phyloP scores from a whole-genome alignment of 352 stramenopile genomes.

The Blastocystis sp. region DNA sequence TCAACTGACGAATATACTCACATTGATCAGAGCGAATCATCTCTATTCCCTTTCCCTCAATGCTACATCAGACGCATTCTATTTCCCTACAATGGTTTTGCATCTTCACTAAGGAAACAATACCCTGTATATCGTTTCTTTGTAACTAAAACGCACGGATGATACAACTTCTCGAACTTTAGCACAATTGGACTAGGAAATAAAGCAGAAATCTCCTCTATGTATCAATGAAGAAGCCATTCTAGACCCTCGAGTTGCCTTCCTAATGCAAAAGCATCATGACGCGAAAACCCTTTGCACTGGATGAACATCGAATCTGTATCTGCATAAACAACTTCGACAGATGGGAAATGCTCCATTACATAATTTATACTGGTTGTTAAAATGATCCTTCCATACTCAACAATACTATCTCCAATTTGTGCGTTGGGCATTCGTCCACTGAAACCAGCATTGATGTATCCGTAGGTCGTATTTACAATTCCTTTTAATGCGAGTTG shows the following conservation, averaged over 20 bases:
- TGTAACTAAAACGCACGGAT: constrained; percentile 80
- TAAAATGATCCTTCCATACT: constrained; percentile 69
- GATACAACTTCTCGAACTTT: constrained; percentile 80
- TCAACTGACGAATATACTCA: constrained; percentile 66
- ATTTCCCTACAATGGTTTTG: neutral
- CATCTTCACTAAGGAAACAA: constrained; percentile 69
- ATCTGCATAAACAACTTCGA: constrained; percentile 77
- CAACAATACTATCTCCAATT: constrained; percentile 95
- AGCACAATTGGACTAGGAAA: constrained; percentile 72
- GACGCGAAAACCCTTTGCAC: constrained; percentile 81
- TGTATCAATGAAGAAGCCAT: constrained; percentile 9
- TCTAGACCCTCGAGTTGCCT: constrained; percentile 71
- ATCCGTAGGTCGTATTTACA: constrained; percentile 97
- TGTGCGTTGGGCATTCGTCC: constrained; percentile 88
- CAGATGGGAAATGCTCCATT: neutral
- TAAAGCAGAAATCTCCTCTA: constrained; percentile 72
- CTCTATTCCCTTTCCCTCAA: constrained; percentile 86
- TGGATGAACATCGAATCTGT: constrained; percentile 97
- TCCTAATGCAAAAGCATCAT: constrained; percentile 85
- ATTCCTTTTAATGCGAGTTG: constrained; percentile 96
- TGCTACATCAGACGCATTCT: constrained; percentile 26
- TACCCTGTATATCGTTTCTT: constrained; percentile 87
- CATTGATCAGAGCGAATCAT: constrained; percentile 84
- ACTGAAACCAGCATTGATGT: constrained; percentile 93
- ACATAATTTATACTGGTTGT: constrained; percentile 12